These are phyloP conservation scores for Obelidium mucronatum DNA, from an alignment of 192 early-diverging fungal genomes.

Conservation along the genomic window DNA sequence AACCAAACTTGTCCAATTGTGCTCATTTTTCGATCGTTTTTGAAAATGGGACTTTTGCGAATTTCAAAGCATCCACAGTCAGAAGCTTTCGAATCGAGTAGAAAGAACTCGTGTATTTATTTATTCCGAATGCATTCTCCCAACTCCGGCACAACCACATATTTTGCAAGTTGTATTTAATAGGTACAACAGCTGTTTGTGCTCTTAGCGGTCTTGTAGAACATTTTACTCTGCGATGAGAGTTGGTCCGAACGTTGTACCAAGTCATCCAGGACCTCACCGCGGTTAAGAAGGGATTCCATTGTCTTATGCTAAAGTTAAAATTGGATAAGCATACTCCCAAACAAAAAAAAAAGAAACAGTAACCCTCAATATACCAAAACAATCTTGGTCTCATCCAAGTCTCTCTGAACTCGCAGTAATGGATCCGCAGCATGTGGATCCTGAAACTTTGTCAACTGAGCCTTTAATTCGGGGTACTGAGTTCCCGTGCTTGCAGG, in stretches of 20 bases:
- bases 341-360: background rate
- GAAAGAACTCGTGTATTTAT: no score
- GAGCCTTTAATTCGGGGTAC: conserved; percentile 77
- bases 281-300: conserved; percentile 85
- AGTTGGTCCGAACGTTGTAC: conserved; percentile 84
- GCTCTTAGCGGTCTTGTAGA: conserved; percentile 93
- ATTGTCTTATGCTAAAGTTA: conserved; percentile 85
- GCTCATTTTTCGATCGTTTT: no score
- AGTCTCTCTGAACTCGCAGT: conserved; percentile 91
- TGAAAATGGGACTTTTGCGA: no score
- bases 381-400: conserved; percentile 97
- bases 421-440: conserved; percentile 91
- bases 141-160: background rate
- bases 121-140: no score
- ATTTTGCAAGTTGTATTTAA: background rate
- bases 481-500: conserved; percentile 45
- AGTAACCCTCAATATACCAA: conserved; percentile 57
- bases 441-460: conserved; percentile 87
- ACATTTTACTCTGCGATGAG: conserved; percentile 91
- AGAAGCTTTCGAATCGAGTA: no score
- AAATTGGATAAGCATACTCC: no score
- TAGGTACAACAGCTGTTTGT: conserved; percentile 31
- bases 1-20: no score
- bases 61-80: no score
- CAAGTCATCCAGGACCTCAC: conserved; percentile 87